phyloP scores from a whole-genome alignment of 2,329 filamentous ascomycete genomes.

The Leptographium galeiforme region DNA sequence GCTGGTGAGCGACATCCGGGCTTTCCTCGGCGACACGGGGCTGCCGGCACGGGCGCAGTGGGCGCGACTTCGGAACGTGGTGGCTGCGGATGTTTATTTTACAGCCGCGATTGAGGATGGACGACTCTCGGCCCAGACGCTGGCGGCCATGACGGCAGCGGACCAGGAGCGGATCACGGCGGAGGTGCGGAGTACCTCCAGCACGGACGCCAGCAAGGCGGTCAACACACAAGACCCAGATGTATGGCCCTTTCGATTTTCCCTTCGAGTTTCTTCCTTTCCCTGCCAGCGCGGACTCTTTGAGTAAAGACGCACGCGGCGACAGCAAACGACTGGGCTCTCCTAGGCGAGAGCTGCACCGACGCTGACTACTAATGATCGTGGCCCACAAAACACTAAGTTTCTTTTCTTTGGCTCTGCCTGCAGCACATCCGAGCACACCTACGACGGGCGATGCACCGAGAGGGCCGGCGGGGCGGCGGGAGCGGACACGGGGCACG shows the following conservation, averaged over 20 bases:
- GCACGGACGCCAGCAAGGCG: too few species aligned
- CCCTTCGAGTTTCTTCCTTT: background rate
- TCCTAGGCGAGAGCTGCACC: background rate
- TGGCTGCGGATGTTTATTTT: conserved; percentile 13
- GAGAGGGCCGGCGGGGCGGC: background rate
- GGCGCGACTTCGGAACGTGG: conserved; percentile 8
- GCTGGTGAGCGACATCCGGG: background rate
- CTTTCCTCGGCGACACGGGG: background rate
- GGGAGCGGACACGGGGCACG: background rate
- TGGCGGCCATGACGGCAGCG: conserved; percentile 1
- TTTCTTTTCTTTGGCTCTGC: background rate
- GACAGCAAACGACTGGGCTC: background rate
- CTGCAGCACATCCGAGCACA: conserved; percentile 5
- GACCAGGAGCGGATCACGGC: background rate
- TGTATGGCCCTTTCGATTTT: conserved; percentile 3
- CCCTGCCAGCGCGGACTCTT: background rate
- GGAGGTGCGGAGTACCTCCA: background rate
- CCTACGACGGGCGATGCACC: conserved; percentile 1
- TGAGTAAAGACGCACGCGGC: background rate
- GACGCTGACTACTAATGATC: background rate
- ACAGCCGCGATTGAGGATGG: conserved; percentile 17
- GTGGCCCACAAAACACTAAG: background rate
- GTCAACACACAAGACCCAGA: conserved; percentile 1
- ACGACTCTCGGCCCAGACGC: conserved; percentile 10
- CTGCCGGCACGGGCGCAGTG: conserved; percentile 17